These are phyloP conservation scores for Phragmites australis DNA, from an alignment of 176 grass and related monocot genomes.

Conservation along the genomic window DNA sequence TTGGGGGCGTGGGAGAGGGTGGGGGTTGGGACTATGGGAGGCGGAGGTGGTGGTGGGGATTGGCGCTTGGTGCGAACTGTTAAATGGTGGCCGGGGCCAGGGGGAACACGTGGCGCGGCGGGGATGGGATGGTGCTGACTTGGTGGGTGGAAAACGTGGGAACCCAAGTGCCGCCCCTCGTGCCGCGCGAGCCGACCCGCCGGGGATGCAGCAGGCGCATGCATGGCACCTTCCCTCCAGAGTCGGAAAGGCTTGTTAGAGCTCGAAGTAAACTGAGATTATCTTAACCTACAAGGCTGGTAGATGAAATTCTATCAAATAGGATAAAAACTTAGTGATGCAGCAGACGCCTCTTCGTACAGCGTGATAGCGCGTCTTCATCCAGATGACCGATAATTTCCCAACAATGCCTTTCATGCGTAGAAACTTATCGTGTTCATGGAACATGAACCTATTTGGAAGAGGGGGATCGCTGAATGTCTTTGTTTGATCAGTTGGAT, in stretches of 20 bases:
- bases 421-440: too few relatives aligned
- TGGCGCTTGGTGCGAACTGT: background rate
- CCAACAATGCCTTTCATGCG: too few relatives aligned
- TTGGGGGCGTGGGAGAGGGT: background rate
- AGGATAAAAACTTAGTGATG: too few relatives aligned
- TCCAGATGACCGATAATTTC: too few relatives aligned
- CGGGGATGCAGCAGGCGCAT: constrained; percentile 27
- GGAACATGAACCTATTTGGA: too few relatives aligned
- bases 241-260: too few relatives aligned
- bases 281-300: too few relatives aligned
- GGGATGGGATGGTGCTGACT: constrained; percentile 4
- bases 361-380: too few relatives aligned
- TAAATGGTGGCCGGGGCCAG: constrained; percentile 35
- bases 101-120: constrained; percentile 1
- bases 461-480: too few relatives aligned
- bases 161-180: constrained; percentile 46
- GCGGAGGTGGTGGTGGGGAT: background rate
- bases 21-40: constrained; percentile 16
- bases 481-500: background rate
- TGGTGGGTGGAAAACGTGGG: constrained; percentile 51
- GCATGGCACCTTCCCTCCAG: background rate
- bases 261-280: too few relatives aligned
- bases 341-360: too few relatives aligned
- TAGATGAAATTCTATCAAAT: too few relatives aligned
- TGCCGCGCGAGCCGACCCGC: constrained; percentile 36